Evolutionary conservation across 2,329 filamentous ascomycete genomes (phyloP).

Genomic region (Ophiostoma populinum): DNA sequence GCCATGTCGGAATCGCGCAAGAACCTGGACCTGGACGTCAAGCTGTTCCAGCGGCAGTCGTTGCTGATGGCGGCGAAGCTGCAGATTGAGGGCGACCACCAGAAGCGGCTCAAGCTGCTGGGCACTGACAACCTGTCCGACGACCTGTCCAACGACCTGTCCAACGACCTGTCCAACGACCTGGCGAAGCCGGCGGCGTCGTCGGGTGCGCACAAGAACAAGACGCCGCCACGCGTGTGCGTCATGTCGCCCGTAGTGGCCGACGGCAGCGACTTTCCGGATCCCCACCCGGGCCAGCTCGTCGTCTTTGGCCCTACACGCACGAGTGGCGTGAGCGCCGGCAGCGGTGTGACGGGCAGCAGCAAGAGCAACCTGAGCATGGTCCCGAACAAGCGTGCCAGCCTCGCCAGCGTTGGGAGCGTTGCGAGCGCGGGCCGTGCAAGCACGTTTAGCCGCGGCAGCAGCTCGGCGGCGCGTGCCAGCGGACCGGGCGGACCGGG

Average conservation of each 20-base stretch:
- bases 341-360: constrained; percentile 1
- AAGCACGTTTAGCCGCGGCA: too few species aligned
- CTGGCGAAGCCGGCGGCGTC: too few species aligned
- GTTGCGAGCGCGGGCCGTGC: too few species aligned
- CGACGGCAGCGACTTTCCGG: too few species aligned
- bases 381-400: neutral
- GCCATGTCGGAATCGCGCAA: constrained; percentile 8
- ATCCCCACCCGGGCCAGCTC: neutral
- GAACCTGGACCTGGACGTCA: constrained; percentile 9
- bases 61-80: constrained; percentile 9
- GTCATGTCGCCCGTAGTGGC: too few species aligned
- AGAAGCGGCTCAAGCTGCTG: neutral
- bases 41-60: constrained; percentile 11
- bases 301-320: neutral
- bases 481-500: too few species aligned
- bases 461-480: too few species aligned
- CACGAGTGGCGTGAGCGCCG: neutral
- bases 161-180: too few species aligned
- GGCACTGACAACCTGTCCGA: neutral
- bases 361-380: constrained; percentile 3
- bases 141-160: neutral
- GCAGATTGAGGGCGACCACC: constrained; percentile 5
- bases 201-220: too few species aligned
- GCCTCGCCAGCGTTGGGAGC: too few species aligned
- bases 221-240: too few species aligned